Evolutionary conservation across 305 asterid species (phyloP), one percentile per base, ranked within the genome.

Genomic region (Fraxinus angustifolia): DNA sequence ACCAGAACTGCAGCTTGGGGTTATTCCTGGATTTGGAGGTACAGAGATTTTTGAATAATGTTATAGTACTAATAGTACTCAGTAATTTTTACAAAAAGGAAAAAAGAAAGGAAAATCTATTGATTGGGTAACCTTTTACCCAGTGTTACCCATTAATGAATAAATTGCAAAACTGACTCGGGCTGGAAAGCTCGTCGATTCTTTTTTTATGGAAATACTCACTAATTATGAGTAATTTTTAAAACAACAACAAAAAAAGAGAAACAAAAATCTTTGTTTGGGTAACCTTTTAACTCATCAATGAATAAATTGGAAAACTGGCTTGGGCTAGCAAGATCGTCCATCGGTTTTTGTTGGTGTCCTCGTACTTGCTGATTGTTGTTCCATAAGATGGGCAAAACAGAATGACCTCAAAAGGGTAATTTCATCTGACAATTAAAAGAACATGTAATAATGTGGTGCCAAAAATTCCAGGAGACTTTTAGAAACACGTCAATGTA

Each of bases 11-110:
- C 98, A 93, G 89, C 97, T 94, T 58, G 99, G 99, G 28, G 77
- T 96, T 82, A 90, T 96, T 83, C 99, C 99, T 75, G 99, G 99
- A 71, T 94, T 96, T 84, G 99, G 99, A 92, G 99, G 99, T 95
- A 84, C 21, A 35, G 19, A 79, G 14, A n/a, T 56, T 67, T 8
- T 68, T 21, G 71, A 68, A 19, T 65, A 6, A 28, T 23, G 35
- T 67, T 28, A 67, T 12, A 28, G 8, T 28, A 23, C 73, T 67
- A 31, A 14, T 68, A 30, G 4, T 68, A 1, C 3, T 30, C 73
- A 11, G 38, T 67, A 23, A 28, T 67, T 8, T 28, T 28, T 23
- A 23, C 71, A 7, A 4, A 17, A 58, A 58, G 8, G 23, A 8
- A 58, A 8, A 58, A 48, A 48, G 6, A 30, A 68, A 68, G 1